Base-by-base conservation (phyloP, 345 rosid genomes). In the Arabis hirsuta region DNA sequence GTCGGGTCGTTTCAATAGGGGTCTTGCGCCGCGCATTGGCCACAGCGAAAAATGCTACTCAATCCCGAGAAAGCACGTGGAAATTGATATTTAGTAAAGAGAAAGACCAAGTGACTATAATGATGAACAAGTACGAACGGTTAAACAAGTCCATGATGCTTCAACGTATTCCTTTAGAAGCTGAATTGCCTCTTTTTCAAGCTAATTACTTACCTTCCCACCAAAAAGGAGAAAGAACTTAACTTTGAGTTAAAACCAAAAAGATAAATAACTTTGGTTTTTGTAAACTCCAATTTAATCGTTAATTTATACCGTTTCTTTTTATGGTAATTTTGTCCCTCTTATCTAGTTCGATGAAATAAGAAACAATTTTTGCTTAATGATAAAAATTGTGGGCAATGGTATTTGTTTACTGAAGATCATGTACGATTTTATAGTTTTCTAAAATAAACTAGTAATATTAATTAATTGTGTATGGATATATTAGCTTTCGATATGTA, bases 101-200 rank as follows among this genome's bases (percentile, higher is more conserved):
- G 65, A 59, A 6, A 22, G 48, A 41, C 3, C 6, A 39, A 26
- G 48, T 59, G 64, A 24, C 7, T 59, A 41, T 12, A 59, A 4
- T 59, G 65, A 59, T 59, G 64, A 41, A 41, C 48, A 59, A 41
- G 48, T 59, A 59, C 64, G 64, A 59, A 26, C 5, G 50, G 7
- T 12, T 22, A 22, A 59, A 59, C 19, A 41, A 59, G 22, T 20
- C 47, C 19, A 41, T 59, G 48, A 59, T 59, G 48, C 34, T 59
- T 58, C 63, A 39, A 42, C 29, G 45, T 38, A 57, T 57, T 20
- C 62, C 45, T 19, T 20, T 57, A 57, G 62, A 57, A 39, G 63
- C 63, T 41, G 64, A 59, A n/a, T 41, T 59, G 32, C 48, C 65
- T 59, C 13, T 14, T 22, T 50, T 41, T 22, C 62, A 59, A 59